A percentile compares a stretch with the other conserved stretches of the same genome.
These are phyloP conservation scores for Pichia sporocuriosa DNA, from an alignment of 805 yeast species.

Conservation along the genomic window DNA sequence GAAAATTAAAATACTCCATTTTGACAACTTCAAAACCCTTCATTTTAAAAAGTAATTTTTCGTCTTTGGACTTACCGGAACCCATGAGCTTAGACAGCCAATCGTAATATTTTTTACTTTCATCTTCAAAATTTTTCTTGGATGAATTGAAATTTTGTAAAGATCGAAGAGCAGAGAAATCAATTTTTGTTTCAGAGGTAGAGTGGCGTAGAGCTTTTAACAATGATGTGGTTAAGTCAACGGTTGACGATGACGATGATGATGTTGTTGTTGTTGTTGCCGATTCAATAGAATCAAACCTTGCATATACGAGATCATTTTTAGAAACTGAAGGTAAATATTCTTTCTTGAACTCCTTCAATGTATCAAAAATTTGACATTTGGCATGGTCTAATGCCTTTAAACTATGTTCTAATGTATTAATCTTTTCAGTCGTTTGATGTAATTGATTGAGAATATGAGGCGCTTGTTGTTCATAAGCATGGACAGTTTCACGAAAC, in stretches of 20 bases:
- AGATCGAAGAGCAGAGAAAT: background rate
- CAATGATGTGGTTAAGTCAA: background rate
- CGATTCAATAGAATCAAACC: background rate
- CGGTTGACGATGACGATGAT: background rate
- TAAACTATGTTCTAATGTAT: slow-evolving; percentile 16
- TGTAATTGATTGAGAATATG: slow-evolving; percentile 17
- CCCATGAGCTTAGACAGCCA: slow-evolving; percentile 30
- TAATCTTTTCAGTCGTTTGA: slow-evolving; percentile 14
- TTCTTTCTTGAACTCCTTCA: slow-evolving; percentile 10
- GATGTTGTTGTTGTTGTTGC: background rate
- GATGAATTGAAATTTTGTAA: slow-evolving; percentile 10
- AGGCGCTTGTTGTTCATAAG: slow-evolving; percentile 24
- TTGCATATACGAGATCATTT: slow-evolving; percentile 2
- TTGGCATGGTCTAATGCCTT: slow-evolving; percentile 16
- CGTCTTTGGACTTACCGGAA: slow-evolving; percentile 30
- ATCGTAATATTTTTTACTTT: slow-evolving; percentile 31
- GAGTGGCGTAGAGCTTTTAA: slow-evolving; percentile 7
- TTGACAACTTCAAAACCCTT: slow-evolving; percentile 28
- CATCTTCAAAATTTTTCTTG: slow-evolving; percentile 30
- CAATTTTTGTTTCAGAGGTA: slow-evolving; percentile 5
- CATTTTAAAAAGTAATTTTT: slow-evolving; percentile 26
- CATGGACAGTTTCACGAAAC: slow-evolving; percentile 25
- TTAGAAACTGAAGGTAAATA: slow-evolving; percentile 6
- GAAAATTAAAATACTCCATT: slow-evolving; percentile 25
- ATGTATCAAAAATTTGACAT: slow-evolving; percentile 1